Percentiles rank a stretch among this genome's conserved stretches.
These are phyloP conservation scores for Microascus cirrosus DNA, from an alignment of 2,329 filamentous ascomycete species.

Conservation along the genomic window DNA sequence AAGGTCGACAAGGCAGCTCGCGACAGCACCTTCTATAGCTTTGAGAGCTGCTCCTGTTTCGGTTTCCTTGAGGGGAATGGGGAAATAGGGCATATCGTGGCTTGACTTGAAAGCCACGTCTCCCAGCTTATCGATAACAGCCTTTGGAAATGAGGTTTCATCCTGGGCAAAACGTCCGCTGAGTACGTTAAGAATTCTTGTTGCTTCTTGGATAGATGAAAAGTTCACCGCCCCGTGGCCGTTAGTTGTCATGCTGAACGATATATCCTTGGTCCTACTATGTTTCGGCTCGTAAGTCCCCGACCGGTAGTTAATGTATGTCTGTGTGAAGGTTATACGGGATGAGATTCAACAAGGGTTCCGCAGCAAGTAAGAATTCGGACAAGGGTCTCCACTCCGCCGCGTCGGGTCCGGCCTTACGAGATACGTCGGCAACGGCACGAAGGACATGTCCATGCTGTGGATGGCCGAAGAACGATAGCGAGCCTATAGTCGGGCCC, in stretches of 20 bases:
- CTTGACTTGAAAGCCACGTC: neutral
- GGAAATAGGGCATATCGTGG: conserved; percentile 13
- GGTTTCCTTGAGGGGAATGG: conserved; percentile 27
- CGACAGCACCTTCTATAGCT: conserved; percentile 47
- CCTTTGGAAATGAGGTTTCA: neutral
- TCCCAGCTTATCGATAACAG: neutral
- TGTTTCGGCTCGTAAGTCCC: neutral
- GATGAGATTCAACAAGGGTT: neutral
- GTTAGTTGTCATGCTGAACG: neutral
- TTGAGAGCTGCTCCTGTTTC: conserved; percentile 36
- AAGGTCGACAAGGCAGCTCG: conserved; percentile 46
- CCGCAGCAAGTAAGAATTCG: neutral
- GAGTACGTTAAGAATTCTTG: neutral
- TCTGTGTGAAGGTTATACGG: neutral
- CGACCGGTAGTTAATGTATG: neutral
- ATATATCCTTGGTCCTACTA: neutral
- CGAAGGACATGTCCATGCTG: neutral
- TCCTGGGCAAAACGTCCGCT: neutral
- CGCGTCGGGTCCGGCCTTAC: neutral
- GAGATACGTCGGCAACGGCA: neutral
- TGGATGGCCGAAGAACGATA: neutral
- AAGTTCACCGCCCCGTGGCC: neutral
- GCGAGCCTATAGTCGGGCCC: neutral
- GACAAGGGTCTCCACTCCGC: neutral
- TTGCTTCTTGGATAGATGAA: neutral